These are phyloP conservation scores for Chondrostereum purpureum DNA, from an alignment of 1,284 basidiomycete species.

Conservation along the genomic window DNA sequence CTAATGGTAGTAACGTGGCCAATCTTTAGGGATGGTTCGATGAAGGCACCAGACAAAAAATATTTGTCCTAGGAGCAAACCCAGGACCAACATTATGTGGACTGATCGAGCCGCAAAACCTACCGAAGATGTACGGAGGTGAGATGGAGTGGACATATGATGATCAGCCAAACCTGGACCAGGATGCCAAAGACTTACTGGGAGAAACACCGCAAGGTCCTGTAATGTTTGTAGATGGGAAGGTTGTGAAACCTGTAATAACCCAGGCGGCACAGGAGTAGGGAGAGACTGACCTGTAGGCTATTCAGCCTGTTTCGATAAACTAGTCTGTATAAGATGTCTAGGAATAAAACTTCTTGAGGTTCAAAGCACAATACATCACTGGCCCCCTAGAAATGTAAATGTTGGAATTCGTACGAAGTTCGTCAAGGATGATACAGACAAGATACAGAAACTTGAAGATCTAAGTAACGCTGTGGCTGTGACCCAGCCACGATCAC, in stretches of 20 bases:
- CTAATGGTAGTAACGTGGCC: neutral
- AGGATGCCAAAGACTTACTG: slow-evolving; percentile 33
- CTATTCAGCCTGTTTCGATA: too few relatives aligned
- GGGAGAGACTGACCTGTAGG: too few relatives aligned
- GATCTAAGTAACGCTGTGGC: too few relatives aligned
- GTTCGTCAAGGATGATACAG: too few relatives aligned
- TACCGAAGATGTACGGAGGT: slow-evolving; percentile 65
- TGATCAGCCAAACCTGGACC: slow-evolving; percentile 55
- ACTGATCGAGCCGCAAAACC: slow-evolving; percentile 47
- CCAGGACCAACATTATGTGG: slow-evolving; percentile 37
- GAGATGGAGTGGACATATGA: slow-evolving; percentile 60
- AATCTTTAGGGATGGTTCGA: slow-evolving; percentile 64
- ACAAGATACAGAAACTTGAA: too few relatives aligned
- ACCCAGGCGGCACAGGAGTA: too few relatives aligned
- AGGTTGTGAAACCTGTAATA: too few relatives aligned
- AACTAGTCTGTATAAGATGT: too few relatives aligned
- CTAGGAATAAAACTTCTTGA: too few relatives aligned
- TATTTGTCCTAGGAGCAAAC: slow-evolving; percentile 43
- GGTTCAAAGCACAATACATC: too few relatives aligned
- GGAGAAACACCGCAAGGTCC: slow-evolving; percentile 47
- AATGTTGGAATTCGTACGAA: too few relatives aligned
- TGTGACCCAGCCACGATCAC: slow-evolving; percentile 9
- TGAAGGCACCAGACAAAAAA: slow-evolving; percentile 65
- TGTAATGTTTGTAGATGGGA: slow-evolving; percentile 39
- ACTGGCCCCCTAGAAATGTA: too few relatives aligned